Evolutionary conservation across 2,329 filamentous ascomycete species (phyloP).

Genomic region (Thelonectria rubi): DNA sequence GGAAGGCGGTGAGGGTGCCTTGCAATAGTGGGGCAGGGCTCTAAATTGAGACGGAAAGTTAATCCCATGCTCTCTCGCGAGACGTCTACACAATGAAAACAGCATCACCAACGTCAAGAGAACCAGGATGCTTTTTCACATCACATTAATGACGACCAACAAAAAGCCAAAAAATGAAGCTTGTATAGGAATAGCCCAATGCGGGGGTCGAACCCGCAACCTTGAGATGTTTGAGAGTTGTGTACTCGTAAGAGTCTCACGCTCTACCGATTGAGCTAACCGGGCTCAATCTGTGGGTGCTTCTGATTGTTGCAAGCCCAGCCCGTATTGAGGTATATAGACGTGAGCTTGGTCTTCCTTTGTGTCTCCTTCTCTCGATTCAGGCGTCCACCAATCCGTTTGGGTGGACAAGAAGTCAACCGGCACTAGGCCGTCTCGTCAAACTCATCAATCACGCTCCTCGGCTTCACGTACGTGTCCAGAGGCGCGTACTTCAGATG

Average conservation of each 20-base stretch:
- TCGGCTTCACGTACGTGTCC: slow-evolving; percentile 58
- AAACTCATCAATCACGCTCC: slow-evolving; percentile 64
- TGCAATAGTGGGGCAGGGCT: not conserved
- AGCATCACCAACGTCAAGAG: too few species aligned
- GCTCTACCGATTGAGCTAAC: slow-evolving; percentile 8
- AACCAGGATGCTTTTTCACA: too few species aligned
- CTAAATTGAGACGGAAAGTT: too few species aligned
- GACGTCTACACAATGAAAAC: too few species aligned
- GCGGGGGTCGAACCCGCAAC: slow-evolving; percentile 5
- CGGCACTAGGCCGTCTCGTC: slow-evolving; percentile 20
- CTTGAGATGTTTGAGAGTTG: slow-evolving; percentile 2
- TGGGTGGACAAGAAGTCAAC: too few species aligned
- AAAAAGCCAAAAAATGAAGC: not conserved
- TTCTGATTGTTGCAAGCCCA: not conserved
- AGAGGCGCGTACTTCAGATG: slow-evolving; percentile 59
- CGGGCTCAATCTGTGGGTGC: slow-evolving; percentile 1
- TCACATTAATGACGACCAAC: not conserved
- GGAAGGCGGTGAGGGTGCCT: not conserved
- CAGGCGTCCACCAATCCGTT: too few species aligned
- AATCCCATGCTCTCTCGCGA: too few species aligned
- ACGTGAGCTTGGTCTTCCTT: too few species aligned
- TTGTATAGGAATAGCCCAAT: slow-evolving; percentile 6
- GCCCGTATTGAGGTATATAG: not conserved
- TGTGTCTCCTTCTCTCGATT: too few species aligned
- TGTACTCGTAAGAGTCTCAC: slow-evolving; percentile 7